These are phyloP conservation scores for Coemansia sp. DNA, from an alignment of 192 early-diverging fungal genomes.

Conservation along the genomic window DNA sequence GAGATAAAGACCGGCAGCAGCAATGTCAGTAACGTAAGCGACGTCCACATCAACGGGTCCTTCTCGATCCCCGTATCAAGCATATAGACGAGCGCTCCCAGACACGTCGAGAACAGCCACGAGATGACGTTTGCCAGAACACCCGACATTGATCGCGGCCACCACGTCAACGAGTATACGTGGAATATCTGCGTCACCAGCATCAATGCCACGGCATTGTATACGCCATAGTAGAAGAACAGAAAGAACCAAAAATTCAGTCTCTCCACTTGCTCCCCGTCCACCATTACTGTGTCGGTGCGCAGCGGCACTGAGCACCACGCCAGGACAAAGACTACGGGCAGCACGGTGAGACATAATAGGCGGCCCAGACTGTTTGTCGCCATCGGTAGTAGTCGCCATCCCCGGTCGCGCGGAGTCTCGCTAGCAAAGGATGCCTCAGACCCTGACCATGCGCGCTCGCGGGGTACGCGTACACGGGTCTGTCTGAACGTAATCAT, in stretches of 20 bases:
- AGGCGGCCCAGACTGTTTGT: conserved; percentile 45
- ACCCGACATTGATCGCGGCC: conserved; percentile 69
- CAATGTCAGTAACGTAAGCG: conserved; percentile 73
- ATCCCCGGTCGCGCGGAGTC: conserved; percentile 21
- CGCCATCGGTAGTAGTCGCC: conserved; percentile 54
- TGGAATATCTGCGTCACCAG: conserved; percentile 79
- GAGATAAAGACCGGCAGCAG: conserved; percentile 69
- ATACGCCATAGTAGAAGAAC: conserved; percentile 75
- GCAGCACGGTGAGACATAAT: conserved; percentile 55
- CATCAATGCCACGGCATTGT: conserved; percentile 72
- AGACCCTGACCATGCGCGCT: conserved; percentile 55
- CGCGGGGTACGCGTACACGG: conserved; percentile 42
- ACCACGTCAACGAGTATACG: conserved; percentile 80
- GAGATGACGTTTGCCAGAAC: conserved; percentile 65
- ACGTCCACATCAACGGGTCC: conserved; percentile 67
- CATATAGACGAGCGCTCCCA: conserved; percentile 64
- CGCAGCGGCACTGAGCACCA: conserved; percentile 65
- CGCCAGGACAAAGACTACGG: conserved; percentile 55
- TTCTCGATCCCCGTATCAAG: conserved; percentile 58
- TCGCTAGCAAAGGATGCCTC: conserved; percentile 10
- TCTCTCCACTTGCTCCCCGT: conserved; percentile 12
- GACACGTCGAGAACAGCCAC: conserved; percentile 64
- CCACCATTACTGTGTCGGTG: conserved; percentile 30
- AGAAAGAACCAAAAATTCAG: conserved; percentile 83
- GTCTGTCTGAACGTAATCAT: conserved; percentile 60